Base-by-base conservation (phyloP, 2,329 filamentous ascomycete species). In the Colletotrichum nymphaeae region DNA sequence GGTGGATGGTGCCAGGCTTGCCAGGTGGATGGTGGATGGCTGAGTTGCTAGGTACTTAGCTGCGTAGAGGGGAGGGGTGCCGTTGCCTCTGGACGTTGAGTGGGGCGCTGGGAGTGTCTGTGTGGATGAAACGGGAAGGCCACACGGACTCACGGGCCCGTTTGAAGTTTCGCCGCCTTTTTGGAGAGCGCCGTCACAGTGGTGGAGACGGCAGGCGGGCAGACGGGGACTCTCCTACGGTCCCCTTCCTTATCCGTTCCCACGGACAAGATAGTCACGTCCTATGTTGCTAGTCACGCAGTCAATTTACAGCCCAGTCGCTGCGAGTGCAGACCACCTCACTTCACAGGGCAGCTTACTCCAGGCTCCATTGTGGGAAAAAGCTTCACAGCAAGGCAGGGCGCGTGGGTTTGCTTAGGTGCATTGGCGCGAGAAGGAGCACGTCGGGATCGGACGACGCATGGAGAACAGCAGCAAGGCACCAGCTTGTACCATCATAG, bases 121-220 rank as follows among this genome's bases (percentile, higher is more conserved):
- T 74, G 68, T 74, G 68, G 68, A 74, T 74, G 72, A 68, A 74
- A 72, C 72, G 72, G 69, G n/a, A 74, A 74, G 68, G 58, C 63
- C 72, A 72, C 68, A 74, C 72, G 52, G 63, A 72, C 72, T 74
- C 56, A 63, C 68, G 30, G 72, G 53, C 69, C 69, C 67, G 72
- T 74, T 74, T 71, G 71, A 60, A 70, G 71, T 73, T 73, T 73
- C 71, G 60, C 60, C 60, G 67, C 67, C 71, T 1, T 19, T 42
- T 63, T 49, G 35, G 56, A 66, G 37, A n/a, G 37, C 59, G 37
- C 66, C 70, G 66, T 64, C 70, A 53, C 70, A 60, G 42, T 46
- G 42, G 66, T 73, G 66, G 66, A 64, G 42, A 59, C 55, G 35
- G 19, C 19, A 67, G 53, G 19, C 53, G 26, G 35, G 12, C 24